Percentiles rank a stretch among this genome's conserved stretches.
Evolutionary conservation across 2,329 filamentous ascomycete genomes (phyloP).

Genomic region (Fonsecaea pedrosoi): DNA sequence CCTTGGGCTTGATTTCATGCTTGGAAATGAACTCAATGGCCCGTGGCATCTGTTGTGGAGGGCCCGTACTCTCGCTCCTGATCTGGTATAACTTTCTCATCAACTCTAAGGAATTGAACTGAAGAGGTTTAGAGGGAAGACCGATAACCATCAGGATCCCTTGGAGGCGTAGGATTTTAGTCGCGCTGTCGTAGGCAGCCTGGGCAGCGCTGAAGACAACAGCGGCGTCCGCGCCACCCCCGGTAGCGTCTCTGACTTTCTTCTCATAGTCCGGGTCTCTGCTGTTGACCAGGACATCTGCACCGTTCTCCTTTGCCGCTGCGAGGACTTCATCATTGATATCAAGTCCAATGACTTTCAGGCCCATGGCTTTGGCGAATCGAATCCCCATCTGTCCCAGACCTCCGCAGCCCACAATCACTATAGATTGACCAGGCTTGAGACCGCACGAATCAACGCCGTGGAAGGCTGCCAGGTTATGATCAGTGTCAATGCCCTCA

Average conservation of each 20-base stretch:
- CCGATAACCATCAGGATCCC: conserved; percentile 17
- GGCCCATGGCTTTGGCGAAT: conserved; percentile 42
- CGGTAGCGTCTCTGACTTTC: conserved; percentile 11
- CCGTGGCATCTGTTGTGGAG: conserved; percentile 20
- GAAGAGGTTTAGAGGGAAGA: conserved; percentile 13
- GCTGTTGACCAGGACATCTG: conserved; percentile 42
- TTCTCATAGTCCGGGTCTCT: conserved; percentile 9
- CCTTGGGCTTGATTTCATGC: conserved; percentile 23
- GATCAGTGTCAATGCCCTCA: not conserved
- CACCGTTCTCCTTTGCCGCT: conserved; percentile 50
- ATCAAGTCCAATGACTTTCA: conserved; percentile 23
- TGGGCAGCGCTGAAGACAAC: conserved; percentile 29
- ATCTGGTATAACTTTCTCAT: conserved; percentile 21
- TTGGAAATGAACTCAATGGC: conserved; percentile 23
- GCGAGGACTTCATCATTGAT: conserved; percentile 51
- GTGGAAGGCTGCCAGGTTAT: conserved; percentile 15
- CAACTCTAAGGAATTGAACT: conserved; percentile 17
- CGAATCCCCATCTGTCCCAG: conserved; percentile 41
- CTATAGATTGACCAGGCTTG: conserved; percentile 36
- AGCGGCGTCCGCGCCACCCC: conserved; percentile 22
- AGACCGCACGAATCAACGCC: conserved; percentile 18
- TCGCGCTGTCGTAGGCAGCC: conserved; percentile 26
- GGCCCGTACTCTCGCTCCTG: conserved; percentile 21
- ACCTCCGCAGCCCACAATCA: conserved; percentile 38
- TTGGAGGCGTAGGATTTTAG: conserved; percentile 24